Percentiles rank a stretch among this genome's conserved stretches.
These are phyloP conservation scores for Solanum chmielewskii DNA, from an alignment of 257 asterid species.

Conservation along the genomic window DNA sequence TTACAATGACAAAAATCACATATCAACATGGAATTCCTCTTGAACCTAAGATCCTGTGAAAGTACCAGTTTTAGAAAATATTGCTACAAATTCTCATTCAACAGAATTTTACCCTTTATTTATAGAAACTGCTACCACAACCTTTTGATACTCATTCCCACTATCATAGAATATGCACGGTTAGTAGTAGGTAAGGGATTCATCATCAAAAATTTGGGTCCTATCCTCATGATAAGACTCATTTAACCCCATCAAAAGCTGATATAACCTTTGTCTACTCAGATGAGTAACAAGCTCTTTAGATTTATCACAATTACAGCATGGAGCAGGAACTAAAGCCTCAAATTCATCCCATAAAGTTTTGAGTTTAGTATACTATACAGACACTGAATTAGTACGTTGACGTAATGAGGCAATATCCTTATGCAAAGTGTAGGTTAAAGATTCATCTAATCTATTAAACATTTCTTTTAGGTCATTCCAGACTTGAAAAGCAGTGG, in stretches of 20 bases:
- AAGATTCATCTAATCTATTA: neutral
- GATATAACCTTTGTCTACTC: neutral
- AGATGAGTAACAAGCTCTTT: neutral
- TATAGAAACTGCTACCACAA: neutral
- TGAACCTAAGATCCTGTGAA: neutral
- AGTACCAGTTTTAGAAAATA: neutral
- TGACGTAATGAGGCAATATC: too few species aligned
- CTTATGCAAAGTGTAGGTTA: neutral
- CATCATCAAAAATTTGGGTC: neutral
- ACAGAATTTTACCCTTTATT: neutral
- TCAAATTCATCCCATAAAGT: neutral
- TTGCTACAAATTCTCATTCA: accelerated
- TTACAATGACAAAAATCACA: neutral
- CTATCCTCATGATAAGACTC: neutral
- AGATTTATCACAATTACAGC: neutral
- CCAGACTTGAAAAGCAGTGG: neutral
- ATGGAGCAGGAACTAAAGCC: neutral
- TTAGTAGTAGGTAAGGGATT: neutral
- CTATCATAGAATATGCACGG: neutral
- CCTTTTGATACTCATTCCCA: neutral
- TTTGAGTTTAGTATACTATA: neutral
- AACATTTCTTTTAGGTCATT: too few species aligned
- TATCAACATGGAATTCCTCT: too few species aligned
- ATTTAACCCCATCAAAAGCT: neutral
- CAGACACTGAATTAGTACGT: too few species aligned